These are phyloP conservation scores for Beauveria medogensis DNA, from an alignment of 2,329 filamentous ascomycete genomes.

Conservation along the genomic window DNA sequence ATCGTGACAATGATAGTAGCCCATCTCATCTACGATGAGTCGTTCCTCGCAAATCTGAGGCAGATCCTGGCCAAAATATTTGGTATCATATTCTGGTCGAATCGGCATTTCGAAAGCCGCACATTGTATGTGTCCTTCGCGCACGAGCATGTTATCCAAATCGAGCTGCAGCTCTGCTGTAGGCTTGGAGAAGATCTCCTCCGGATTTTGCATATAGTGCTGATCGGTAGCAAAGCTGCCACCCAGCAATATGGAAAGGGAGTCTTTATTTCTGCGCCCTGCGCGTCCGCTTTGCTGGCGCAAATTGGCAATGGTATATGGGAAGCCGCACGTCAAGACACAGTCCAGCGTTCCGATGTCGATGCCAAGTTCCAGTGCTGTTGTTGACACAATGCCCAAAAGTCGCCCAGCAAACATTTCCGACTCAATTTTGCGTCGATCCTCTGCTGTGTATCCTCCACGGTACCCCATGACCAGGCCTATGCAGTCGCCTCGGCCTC, in stretches of 20 bases:
- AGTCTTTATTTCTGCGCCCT: conserved; percentile 86
- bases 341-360: conserved; percentile 93
- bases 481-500: conserved; percentile 68
- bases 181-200: conserved; percentile 85
- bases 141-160: conserved; percentile 79
- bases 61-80: conserved; percentile 74
- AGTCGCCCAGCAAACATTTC: conserved; percentile 98
- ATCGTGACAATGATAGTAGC: conserved; percentile 85
- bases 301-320: conserved; percentile 89
- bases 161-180: conserved; percentile 88
- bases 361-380: conserved; percentile 84
- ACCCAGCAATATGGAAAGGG: conserved; percentile 79
- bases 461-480: conserved; percentile 89
- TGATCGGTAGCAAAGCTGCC: conserved; percentile 89
- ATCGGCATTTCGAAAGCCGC: conserved; percentile 94
- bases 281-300: conserved; percentile 92
- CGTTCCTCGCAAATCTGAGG: conserved; percentile 63
- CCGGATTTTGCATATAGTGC: conserved; percentile 93
- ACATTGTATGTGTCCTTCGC: conserved; percentile 92
- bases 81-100: conserved; percentile 61
- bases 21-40: conserved; percentile 63
- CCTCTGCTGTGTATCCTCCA: conserved; percentile 88
- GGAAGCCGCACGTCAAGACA: conserved; percentile 89
- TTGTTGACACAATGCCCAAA: conserved; percentile 88
- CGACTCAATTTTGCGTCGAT: conserved; percentile 77